Evolutionary conservation across 257 asterid species (phyloP).

Genomic region (Solanum medicagineum): DNA sequence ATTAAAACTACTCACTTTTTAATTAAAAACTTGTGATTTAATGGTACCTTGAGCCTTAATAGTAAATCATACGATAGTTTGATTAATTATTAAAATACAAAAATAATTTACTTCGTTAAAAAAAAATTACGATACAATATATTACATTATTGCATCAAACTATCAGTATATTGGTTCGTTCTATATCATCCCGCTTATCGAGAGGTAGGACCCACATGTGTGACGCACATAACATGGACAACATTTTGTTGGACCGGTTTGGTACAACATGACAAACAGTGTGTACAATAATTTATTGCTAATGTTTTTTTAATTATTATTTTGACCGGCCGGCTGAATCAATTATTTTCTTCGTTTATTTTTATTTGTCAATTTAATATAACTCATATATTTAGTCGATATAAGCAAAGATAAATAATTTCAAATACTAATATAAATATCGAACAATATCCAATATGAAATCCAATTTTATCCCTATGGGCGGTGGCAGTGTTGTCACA

Average conservation of each 20-base stretch:
- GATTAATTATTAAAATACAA: no score
- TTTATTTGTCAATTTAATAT: not conserved
- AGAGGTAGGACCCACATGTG: not conserved
- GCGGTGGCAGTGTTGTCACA: not conserved
- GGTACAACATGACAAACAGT: not conserved
- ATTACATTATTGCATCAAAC: not conserved
- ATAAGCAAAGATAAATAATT: not conserved
- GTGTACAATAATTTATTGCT: not conserved
- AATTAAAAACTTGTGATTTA: no score
- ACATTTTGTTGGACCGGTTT: not conserved
- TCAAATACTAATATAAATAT: not conserved
- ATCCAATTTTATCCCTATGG: not conserved
- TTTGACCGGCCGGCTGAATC: not conserved
- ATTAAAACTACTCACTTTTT: no score
- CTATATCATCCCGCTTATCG: not conserved
- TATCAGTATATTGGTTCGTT: not conserved
- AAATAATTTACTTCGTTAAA: not conserved
- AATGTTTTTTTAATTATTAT: not conserved
- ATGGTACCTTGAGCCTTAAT: not conserved
- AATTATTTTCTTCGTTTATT: fast-evolving
- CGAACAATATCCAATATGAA: not conserved
- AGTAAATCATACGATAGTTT: not conserved
- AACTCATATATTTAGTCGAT: not conserved
- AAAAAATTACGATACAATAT: not conserved
- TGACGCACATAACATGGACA: not conserved